A percentile compares a stretch with the other conserved stretches of the same genome.
These are phyloP conservation scores for Leishmania lainsoni DNA, from an alignment of 208 protist genomes.

Conservation along the genomic window DNA sequence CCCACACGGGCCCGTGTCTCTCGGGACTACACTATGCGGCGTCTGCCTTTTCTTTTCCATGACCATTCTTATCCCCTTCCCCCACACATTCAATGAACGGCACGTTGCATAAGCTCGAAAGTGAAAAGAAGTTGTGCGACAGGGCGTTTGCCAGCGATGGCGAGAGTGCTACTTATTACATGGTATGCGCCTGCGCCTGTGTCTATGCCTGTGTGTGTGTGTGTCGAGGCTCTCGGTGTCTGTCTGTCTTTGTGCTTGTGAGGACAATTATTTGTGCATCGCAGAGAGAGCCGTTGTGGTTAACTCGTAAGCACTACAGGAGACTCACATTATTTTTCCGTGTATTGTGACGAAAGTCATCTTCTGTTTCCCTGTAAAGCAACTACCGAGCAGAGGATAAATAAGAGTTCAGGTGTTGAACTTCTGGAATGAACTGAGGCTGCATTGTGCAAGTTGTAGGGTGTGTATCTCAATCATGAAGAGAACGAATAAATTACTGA, in stretches of 20 bases:
- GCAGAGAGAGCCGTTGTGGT: background rate
- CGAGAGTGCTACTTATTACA: background rate
- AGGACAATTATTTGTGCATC: background rate
- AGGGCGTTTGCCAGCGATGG: background rate
- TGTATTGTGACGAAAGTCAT: background rate
- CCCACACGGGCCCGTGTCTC: background rate
- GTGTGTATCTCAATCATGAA: background rate
- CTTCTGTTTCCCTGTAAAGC: background rate
- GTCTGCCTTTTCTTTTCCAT: background rate
- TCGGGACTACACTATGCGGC: background rate
- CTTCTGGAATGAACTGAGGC: background rate
- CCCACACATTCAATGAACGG: background rate
- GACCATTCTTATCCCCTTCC: background rate
- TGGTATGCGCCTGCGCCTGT: background rate
- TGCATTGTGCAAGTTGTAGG: background rate
- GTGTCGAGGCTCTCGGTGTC: background rate
- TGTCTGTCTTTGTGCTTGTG: background rate
- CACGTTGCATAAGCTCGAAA: background rate
- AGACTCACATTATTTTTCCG: background rate
- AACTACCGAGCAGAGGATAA: background rate
- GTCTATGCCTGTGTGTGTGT: no score
- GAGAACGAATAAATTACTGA: background rate
- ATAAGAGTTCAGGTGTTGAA: background rate
- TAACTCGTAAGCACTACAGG: slow-evolving; percentile 14
- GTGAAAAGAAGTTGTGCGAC: background rate